Percentiles rank a stretch among this genome's conserved stretches.
Conservation (phyloP, 2,329 filamentous ascomycete species). For the Paracorniculantispora psalliotae region DNA sequence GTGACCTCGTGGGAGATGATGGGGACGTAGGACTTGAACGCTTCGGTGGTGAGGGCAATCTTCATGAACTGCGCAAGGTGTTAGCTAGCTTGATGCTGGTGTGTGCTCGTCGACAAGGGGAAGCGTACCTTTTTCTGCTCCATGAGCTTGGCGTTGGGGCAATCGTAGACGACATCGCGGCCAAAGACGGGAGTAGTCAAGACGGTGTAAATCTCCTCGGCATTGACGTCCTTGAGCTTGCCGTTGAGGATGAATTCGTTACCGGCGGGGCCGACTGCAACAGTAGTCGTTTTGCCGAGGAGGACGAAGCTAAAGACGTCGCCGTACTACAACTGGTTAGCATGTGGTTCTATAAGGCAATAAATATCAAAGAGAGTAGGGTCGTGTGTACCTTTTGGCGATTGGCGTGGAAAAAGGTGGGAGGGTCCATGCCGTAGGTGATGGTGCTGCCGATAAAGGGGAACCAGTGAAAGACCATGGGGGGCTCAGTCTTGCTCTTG, state of each 20-base stretch:
- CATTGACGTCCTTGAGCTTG: conserved; percentile 83
- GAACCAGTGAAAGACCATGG: conserved; percentile 75
- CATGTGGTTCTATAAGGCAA: neutral
- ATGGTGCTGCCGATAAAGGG: conserved; percentile 86
- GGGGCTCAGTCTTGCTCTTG: conserved; percentile 76
- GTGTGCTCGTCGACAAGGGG: neutral
- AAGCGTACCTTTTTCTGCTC: conserved; percentile 83
- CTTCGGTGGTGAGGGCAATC: conserved; percentile 69
- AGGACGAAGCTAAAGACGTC: conserved; percentile 88
- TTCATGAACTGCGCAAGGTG: conserved; percentile 62
- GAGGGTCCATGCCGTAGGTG: conserved; percentile 92
- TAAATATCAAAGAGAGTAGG: neutral
- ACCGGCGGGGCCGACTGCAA: conserved; percentile 73
- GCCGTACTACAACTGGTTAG: conserved; percentile 55
- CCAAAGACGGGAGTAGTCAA: conserved; percentile 72
- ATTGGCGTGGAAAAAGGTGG: conserved; percentile 73
- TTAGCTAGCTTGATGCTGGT: conserved; percentile 15
- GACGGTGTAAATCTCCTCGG: conserved; percentile 83
- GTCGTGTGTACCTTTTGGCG: conserved; percentile 68
- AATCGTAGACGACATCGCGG: conserved; percentile 83
- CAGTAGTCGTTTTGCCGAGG: conserved; percentile 84
- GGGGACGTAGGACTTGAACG: conserved; percentile 69
- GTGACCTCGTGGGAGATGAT: conserved; percentile 72
- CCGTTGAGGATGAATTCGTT: conserved; percentile 92
- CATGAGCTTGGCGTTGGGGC: conserved; percentile 88